Evolutionary conservation across 1,284 basidiomycete species (phyloP), one percentile per base, ranked within the genome.

Genomic region (Ustilago trichophora): DNA sequence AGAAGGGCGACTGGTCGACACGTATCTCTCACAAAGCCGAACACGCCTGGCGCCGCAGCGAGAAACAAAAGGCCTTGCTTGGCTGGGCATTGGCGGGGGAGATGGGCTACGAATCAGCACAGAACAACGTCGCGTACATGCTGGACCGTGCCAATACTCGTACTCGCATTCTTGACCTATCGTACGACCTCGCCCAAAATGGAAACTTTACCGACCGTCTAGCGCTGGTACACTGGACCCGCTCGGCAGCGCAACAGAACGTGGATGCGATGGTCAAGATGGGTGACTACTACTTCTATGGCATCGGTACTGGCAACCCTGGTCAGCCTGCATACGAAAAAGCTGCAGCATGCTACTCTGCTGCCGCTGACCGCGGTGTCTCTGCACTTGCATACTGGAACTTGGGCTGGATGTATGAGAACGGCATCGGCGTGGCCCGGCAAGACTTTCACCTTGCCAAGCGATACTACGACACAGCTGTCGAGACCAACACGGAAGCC

Each of bases 301-400:
- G 78, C 9, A 57, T 76, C 15, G 69, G 72, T 12, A 72, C 63
- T 15, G 48, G 56, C 44, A 62, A 71, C 16, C 68, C 68, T 21
- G 92, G 92, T 6, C 87, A 91, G 87, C 72, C 82, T 84, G 2
- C 83, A 7, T 77, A 88, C 79, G 91, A 92, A 78, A 92, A 92
- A 72, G 96, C 96, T 0, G 92, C 91, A 0, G 88, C 88, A 15
- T 97, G 92, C 81, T 98, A 98, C 80, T 92, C 92, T 77, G 90
- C 91, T 24, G 92, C 83, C 0, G 92, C 92, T 3, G 92, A 94
- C 72, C 93, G 91, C 2, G 91, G 93, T 64, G 77, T 90, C 59
- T 95, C 92, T 71, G 92, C 94, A 1, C 85, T 98, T 71, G 94
- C 95, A 3, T 93, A 95, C 88, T 98, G 94, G 93, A 97, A 97